A percentile compares a stretch with the other conserved stretches of the same genome.
Evolutionary conservation across 352 stramenopile genomes (phyloP).

Genomic region (Globisporangium splendens): DNA sequence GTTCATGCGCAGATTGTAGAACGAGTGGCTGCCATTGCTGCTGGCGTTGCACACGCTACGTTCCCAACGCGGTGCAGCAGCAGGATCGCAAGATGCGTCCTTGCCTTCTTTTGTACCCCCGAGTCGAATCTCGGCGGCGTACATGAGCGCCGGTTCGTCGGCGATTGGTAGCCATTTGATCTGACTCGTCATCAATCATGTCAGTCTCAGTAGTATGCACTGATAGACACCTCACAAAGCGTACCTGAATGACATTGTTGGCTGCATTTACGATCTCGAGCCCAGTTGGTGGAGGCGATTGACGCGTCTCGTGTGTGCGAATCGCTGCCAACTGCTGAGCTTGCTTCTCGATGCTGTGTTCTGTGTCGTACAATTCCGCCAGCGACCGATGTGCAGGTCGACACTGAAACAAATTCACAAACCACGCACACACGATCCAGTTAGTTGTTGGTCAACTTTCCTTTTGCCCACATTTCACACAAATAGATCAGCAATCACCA

Average conservation of each 20-base stretch:
- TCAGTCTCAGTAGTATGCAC: background rate
- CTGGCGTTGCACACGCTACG: conserved; percentile 14
- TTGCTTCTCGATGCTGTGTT: conserved; percentile 6
- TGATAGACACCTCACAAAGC: background rate
- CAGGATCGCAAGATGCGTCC: background rate
- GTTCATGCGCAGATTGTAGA: conserved; percentile 21
- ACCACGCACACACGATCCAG: too few relatives aligned
- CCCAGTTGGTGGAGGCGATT: conserved; percentile 16
- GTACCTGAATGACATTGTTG: conserved; percentile 30
- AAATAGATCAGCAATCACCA: background rate
- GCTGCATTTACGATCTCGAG: conserved; percentile 17
- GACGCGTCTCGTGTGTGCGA: conserved; percentile 10
- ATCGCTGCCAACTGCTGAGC: conserved; percentile 16
- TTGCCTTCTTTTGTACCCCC: background rate
- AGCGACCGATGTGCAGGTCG: conserved; percentile 11
- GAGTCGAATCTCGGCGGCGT: conserved; percentile 27
- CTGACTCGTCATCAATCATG: conserved; percentile 8
- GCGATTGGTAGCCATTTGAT: conserved; percentile 26
- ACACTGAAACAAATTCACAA: background rate
- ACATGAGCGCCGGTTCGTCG: conserved; percentile 23
- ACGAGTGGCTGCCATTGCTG: conserved; percentile 22
- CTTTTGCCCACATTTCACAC: background rate
- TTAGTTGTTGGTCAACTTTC: too few relatives aligned
- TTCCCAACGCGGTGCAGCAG: conserved; percentile 16
- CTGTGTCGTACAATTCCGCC: conserved; percentile 4